Evolutionary conservation across 2,329 filamentous ascomycete species (phyloP).

Genomic region (Clonostachys byssicola): DNA sequence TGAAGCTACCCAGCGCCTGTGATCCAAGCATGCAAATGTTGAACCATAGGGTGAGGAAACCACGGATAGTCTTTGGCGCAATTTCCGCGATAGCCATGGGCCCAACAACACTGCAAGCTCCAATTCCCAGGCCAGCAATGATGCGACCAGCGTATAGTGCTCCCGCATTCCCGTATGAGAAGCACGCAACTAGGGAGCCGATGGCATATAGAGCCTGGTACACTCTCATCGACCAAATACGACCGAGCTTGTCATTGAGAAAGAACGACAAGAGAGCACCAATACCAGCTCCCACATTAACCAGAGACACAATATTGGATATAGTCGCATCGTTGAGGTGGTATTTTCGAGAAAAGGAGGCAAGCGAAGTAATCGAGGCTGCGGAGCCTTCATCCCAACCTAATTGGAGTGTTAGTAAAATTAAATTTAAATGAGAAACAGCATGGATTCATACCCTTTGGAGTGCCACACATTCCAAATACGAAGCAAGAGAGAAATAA

Average conservation of each 20-base stretch:
- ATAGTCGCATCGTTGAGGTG: too few species aligned
- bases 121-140: slow-evolving; percentile 1
- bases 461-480: slow-evolving; percentile 5
- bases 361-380: too few species aligned
- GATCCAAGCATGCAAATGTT: slow-evolving; percentile 7
- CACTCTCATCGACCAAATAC: slow-evolving; percentile 29
- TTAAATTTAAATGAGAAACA: too few species aligned
- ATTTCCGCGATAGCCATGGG: slow-evolving; percentile 1
- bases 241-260: slow-evolving; percentile 28
- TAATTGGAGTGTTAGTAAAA: too few species aligned
- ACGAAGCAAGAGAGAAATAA: too few species aligned
- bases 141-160: background rate
- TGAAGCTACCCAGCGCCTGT: slow-evolving; percentile 25
- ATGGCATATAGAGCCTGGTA: slow-evolving; percentile 16
- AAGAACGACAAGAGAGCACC: slow-evolving; percentile 26
- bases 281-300: slow-evolving; percentile 14
- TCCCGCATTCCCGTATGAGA: background rate
- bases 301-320: slow-evolving; percentile 26
- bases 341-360: too few species aligned
- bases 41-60: background rate
- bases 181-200: background rate
- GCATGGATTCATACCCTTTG: background rate
- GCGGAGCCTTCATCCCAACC: too few species aligned
- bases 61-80: background rate
- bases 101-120: background rate